Percentiles rank a stretch among this genome's conserved stretches.
These are phyloP conservation scores for Apiotrichum sp. DNA, from an alignment of 1,284 basidiomycete genomes.

Conservation along the genomic window DNA sequence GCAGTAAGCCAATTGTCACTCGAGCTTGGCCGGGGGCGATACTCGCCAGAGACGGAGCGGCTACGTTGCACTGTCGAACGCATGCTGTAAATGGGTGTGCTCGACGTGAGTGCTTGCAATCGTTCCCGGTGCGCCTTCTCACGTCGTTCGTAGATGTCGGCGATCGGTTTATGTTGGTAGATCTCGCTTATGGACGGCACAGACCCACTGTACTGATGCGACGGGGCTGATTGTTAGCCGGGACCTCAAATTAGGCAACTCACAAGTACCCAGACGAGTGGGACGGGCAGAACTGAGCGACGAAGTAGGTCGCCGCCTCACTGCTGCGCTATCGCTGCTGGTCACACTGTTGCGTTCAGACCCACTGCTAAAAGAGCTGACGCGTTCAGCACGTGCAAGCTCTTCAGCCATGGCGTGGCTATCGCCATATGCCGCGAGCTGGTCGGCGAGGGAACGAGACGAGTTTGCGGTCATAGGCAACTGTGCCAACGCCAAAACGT, in stretches of 20 bases:
- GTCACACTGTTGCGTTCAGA: conserved; percentile 4
- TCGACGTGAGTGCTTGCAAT: conserved; percentile 25
- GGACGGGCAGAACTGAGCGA: not conserved
- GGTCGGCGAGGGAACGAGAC: conserved; percentile 62
- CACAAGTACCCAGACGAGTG: not conserved
- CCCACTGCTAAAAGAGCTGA: conserved; percentile 23
- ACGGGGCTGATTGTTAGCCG: conserved; percentile 17
- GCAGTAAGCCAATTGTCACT: conserved; percentile 24
- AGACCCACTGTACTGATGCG: no score
- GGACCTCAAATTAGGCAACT: not conserved
- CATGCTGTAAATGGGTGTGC: conserved; percentile 18
- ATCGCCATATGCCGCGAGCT: conserved; percentile 81
- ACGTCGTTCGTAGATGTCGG: conserved; percentile 46
- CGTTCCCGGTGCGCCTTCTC: conserved; percentile 43
- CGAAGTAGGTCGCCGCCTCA: not conserved
- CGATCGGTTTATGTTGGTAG: no score
- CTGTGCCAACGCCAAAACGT: conserved; percentile 41
- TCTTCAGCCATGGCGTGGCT: conserved; percentile 69
- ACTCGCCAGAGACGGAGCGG: conserved; percentile 1
- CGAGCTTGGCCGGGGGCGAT: conserved; percentile 1
- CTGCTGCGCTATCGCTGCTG: conserved; percentile 1
- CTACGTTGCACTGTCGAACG: not conserved
- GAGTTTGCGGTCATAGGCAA: conserved; percentile 33
- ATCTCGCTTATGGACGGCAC: no score
- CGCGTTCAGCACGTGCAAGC: conserved; percentile 59